phyloP scores from a whole-genome alignment of 2,329 filamentous ascomycete genomes.

The Metarhizium robertsii region DNA sequence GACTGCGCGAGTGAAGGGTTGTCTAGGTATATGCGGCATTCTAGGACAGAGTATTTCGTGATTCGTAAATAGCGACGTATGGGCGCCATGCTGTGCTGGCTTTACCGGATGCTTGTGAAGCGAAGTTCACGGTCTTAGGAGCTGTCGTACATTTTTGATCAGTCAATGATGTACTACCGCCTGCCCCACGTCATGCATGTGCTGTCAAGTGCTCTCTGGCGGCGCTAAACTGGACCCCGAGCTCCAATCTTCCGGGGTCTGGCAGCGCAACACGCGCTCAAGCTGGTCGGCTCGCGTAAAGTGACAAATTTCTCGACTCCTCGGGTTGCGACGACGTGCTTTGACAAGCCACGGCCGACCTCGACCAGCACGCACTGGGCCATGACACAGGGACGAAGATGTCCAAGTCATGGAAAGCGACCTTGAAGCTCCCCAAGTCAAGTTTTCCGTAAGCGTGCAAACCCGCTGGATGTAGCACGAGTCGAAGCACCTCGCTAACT shows the following conservation, averaged over 20 bases:
- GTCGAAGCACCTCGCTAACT: conserved; percentile 1
- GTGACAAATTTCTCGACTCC: neutral
- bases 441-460: conserved; percentile 53
- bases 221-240: neutral
- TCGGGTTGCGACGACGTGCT: neutral
- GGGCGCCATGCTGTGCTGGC: conserved; percentile 57
- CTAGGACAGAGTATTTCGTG: conserved; percentile 87
- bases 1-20: conserved; percentile 73
- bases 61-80: conserved; percentile 85
- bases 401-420: conserved; percentile 61
- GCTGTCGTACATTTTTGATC: neutral
- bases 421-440: conserved; percentile 65
- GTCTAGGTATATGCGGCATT: conserved; percentile 92
- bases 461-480: neutral
- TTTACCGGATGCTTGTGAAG: neutral
- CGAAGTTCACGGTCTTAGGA: neutral
- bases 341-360: neutral
- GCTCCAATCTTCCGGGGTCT: neutral
- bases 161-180: too few species aligned
- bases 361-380: conserved; percentile 8
- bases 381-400: conserved; percentile 23
- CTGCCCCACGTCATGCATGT: neutral
- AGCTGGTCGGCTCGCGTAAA: neutral
- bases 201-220: neutral
- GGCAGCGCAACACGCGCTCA: neutral